Evolutionary conservation across 139 green algal species (phyloP), one percentile per base, ranked within the genome.

Genomic region (Chlorella vulgaris): DNA sequence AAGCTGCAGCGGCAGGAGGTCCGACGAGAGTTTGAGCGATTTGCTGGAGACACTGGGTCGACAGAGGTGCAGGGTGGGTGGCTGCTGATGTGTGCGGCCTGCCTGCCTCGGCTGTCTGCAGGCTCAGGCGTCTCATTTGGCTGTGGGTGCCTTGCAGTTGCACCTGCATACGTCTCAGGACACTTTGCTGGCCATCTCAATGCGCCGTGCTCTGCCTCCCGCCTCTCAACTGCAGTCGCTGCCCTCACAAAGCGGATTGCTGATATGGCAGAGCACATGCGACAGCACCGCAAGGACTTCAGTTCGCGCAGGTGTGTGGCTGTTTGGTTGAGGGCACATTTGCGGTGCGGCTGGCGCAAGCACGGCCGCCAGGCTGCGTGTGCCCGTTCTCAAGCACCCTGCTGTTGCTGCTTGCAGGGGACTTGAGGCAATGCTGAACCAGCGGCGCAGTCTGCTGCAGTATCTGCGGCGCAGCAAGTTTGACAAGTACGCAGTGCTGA

Each of bases 401-500:
- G 29, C 13, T 70, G 63, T 18, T 70, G 29, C 22, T 70, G 4
- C 6, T 7, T 65, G 63, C 74, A 86, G 89, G 43, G 89, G 87
- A 4, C 70, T 93, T 51, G 50, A 87, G 67, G 86, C 39, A 24
- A 86, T 91, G 80, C 74, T 94, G 29, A 84, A 74, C n/a, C 74
- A 88, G 65, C 80, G 90, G 31, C 74, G 87, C 35, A 86, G 86
- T 51, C 58, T 94, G 53, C 77, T 94, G 35, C 81, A 88, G 62
- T 94, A 94, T 67, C 65, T 94, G 58, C 81, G 90, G 29, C 81
- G 83, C 15, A 88, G 62, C 10, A 79, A 91, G 24, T 94, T 94
- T 80, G 87, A 92, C 33, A 24, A 53, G 1, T 94, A 93, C 61
- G 79, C 86, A 19, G 85, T 66, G 22, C 40, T 88, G 0, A 85